phyloP scores from a whole-genome alignment of 441 rosid genomes.

The Aquilaria agallochum region DNA sequence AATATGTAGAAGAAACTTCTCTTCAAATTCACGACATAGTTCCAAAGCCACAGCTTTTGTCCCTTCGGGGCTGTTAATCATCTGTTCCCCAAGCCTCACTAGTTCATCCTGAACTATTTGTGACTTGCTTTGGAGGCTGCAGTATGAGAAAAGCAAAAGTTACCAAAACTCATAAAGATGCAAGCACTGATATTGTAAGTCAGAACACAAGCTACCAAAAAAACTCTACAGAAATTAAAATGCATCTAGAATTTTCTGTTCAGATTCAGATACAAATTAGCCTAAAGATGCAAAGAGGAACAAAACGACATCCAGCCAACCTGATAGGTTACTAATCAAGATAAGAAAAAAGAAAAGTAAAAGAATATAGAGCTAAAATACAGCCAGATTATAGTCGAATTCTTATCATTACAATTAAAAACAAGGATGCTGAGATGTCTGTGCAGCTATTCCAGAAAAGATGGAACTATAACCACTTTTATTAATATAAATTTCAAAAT shows the following conservation, averaged over 20 bases:
- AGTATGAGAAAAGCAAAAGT: conserved; percentile 11
- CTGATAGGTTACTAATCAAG: too few species aligned
- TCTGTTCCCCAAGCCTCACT: conserved; percentile 78
- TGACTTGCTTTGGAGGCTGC: conserved; percentile 90
- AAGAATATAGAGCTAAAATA: too few species aligned
- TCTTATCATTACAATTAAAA: too few species aligned
- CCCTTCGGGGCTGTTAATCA: conserved; percentile 85
- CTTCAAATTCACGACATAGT: conserved; percentile 98
- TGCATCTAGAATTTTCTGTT: not conserved
- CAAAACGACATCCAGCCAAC: not conserved
- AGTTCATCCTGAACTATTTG: conserved; percentile 83
- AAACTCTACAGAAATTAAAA: not conserved
- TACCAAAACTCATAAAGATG: conserved; percentile 1
- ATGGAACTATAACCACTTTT: too few species aligned
- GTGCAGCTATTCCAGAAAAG: too few species aligned
- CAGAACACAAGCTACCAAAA: not conserved
- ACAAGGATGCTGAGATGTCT: too few species aligned
- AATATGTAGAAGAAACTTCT: conserved; percentile 85
- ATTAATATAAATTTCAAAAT: too few species aligned
- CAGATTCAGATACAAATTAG: not conserved
- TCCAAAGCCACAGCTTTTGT: conserved; percentile 94
- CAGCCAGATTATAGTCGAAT: too few species aligned
- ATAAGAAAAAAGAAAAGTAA: too few species aligned
- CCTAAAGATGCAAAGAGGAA: not conserved
- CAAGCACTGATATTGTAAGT: conserved; percentile 3